These are phyloP conservation scores for Nasturtium officinale DNA, from an alignment of 345 rosid genomes.

Conservation along the genomic window DNA sequence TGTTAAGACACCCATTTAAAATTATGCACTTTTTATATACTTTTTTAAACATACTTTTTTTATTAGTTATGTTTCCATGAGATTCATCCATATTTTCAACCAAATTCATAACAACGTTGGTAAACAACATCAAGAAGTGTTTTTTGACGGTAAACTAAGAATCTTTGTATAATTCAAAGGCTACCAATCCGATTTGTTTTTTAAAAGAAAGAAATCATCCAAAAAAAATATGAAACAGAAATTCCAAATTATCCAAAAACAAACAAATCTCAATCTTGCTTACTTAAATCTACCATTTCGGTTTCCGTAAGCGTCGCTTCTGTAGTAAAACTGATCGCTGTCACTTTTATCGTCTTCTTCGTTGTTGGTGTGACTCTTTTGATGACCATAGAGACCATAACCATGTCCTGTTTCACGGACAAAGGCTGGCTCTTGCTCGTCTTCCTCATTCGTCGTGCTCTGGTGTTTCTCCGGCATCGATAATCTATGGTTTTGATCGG, in stretches of 20 bases:
- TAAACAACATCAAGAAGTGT: too few relatives aligned
- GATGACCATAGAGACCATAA: conserved; percentile 37
- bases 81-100: too few relatives aligned
- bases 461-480: background rate
- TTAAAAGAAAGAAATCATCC: too few relatives aligned
- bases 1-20: too few relatives aligned
- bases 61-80: too few relatives aligned
- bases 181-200: too few relatives aligned
- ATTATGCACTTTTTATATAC: too few relatives aligned
- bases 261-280: background rate
- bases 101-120: too few relatives aligned
- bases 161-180: too few relatives aligned
- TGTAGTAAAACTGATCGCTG: conserved; percentile 29
- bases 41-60: too few relatives aligned
- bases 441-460: conserved; percentile 5
- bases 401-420: conserved; percentile 38
- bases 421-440: conserved; percentile 29
- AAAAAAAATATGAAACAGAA: background rate
- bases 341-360: conserved; percentile 10
- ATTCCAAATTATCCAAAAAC: background rate
- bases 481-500: conserved; percentile 11
- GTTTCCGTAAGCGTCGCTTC: conserved; percentile 32
- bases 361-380: background rate
- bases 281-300: conserved; percentile 31
- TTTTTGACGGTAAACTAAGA: too few relatives aligned